Evolutionary conservation across 257 asterid genomes (phyloP).

Genomic region (Penstemon newberryi): DNA sequence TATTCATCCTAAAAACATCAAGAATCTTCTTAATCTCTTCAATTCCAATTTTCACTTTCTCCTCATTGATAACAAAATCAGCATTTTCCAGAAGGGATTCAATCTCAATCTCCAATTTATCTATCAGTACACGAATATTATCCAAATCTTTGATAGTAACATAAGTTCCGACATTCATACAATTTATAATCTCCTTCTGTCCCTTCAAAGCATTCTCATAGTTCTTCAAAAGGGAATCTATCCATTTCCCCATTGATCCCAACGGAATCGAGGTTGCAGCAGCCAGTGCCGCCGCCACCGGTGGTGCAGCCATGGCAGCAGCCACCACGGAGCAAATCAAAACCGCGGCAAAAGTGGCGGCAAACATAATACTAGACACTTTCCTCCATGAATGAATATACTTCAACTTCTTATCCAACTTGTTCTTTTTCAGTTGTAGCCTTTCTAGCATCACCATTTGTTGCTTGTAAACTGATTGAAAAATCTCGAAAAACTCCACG

Average conservation of each 20-base stretch:
- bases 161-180: conserved; percentile 50
- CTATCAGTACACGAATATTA: conserved; percentile 39
- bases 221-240: conserved; percentile 48
- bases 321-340: conserved; percentile 74
- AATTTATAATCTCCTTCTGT: conserved; percentile 46
- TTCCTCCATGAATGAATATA: conserved; percentile 70
- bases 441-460: conserved; percentile 75
- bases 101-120: conserved; percentile 44
- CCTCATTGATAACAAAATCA: conserved; percentile 32
- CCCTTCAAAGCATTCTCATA: conserved; percentile 51
- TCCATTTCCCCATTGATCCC: conserved; percentile 69
- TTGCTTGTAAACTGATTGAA: conserved; percentile 58
- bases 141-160: conserved; percentile 57
- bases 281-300: conserved; percentile 57
- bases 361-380: conserved; percentile 61
- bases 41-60: conserved; percentile 36
- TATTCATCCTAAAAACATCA: conserved; percentile 43
- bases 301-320: conserved; percentile 76
- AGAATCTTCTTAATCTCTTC: conserved; percentile 51
- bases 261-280: conserved; percentile 65
- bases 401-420: conserved; percentile 66
- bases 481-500: conserved; percentile 60
- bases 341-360: conserved; percentile 57
- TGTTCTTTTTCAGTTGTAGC: conserved; percentile 55
- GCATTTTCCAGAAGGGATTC: conserved; percentile 35